These are phyloP conservation scores for Tolypocladium inflatum DNA, from an alignment of 2,329 filamentous ascomycete genomes.

Conservation along the genomic window DNA sequence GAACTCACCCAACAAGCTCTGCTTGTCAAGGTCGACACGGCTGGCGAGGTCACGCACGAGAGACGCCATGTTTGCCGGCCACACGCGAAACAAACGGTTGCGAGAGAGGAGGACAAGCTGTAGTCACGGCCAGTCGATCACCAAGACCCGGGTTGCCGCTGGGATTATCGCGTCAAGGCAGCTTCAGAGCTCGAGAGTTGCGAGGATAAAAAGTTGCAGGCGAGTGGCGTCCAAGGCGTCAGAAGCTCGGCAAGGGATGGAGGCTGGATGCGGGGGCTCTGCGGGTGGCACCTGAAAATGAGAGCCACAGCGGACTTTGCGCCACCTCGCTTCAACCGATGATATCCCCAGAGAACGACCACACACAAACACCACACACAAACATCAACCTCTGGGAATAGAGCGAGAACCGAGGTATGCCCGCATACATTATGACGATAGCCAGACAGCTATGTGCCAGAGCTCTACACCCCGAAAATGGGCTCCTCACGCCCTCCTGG, in stretches of 20 bases:
- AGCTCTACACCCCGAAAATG: neutral
- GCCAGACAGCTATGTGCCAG: neutral
- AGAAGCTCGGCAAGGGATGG: neutral
- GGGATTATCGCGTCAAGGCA: neutral
- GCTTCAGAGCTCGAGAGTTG: neutral
- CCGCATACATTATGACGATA: neutral
- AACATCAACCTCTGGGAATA: neutral
- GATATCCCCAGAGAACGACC: neutral
- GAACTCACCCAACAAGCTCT: slow-evolving; percentile 54
- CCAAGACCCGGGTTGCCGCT: neutral
- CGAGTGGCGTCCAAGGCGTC: neutral
- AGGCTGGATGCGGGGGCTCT: neutral
- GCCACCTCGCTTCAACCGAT: neutral
- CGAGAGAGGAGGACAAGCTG: neutral
- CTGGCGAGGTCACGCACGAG: slow-evolving; percentile 40
- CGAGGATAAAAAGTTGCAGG: neutral
- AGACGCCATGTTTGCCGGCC: slow-evolving; percentile 26
- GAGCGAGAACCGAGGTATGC: neutral
- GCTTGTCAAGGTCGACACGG: slow-evolving; percentile 59
- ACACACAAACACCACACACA: neutral
- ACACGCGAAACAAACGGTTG: neutral
- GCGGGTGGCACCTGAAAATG: neutral
- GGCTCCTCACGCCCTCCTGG: neutral
- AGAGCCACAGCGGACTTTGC: neutral
- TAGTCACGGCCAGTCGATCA: neutral